A percentile compares a stretch with the other conserved stretches of the same genome.
Evolutionary conservation across 345 rosid species (phyloP).

Genomic region (Eutrema heterophyllum): DNA sequence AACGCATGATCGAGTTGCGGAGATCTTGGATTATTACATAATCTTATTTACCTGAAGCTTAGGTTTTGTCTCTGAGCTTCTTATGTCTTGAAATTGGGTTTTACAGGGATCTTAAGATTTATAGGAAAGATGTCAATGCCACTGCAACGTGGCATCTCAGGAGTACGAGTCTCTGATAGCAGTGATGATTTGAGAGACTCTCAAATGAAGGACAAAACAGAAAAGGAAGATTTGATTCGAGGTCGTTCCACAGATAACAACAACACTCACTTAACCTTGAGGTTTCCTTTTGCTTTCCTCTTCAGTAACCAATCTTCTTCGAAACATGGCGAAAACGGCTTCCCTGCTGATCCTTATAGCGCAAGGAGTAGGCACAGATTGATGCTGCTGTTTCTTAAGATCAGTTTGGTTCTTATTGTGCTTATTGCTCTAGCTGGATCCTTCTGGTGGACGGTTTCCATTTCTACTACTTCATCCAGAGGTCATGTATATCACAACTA

Average conservation of each 20-base stretch:
- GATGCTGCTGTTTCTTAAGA: conserved; percentile 53
- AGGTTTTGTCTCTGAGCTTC: neutral
- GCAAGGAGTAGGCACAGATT: conserved; percentile 63
- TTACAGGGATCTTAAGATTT: conserved; percentile 34
- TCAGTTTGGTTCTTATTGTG: conserved; percentile 66
- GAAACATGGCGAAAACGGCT: conserved; percentile 65
- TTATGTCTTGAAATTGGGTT: neutral
- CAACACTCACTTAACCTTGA: conserved; percentile 30
- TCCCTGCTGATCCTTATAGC: conserved; percentile 47
- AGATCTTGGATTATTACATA: neutral
- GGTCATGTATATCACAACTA: conserved; percentile 71
- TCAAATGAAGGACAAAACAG: conserved; percentile 73
- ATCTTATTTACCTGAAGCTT: neutral
- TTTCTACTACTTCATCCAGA: conserved; percentile 61
- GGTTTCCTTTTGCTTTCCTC: conserved; percentile 57
- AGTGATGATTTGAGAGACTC: conserved; percentile 61
- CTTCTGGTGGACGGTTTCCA: conserved; percentile 89
- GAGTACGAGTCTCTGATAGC: conserved; percentile 56
- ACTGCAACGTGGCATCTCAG: conserved; percentile 64
- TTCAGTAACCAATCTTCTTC: conserved; percentile 48
- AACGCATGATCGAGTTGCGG: neutral
- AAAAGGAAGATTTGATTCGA: conserved; percentile 56
- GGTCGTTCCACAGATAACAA: conserved; percentile 49
- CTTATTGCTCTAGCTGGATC: conserved; percentile 71
- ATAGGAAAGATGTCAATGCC: conserved; percentile 62